These are phyloP conservation scores for Pisolithus sp. DNA, from an alignment of 768 basidiomycete species.

Conservation along the genomic window DNA sequence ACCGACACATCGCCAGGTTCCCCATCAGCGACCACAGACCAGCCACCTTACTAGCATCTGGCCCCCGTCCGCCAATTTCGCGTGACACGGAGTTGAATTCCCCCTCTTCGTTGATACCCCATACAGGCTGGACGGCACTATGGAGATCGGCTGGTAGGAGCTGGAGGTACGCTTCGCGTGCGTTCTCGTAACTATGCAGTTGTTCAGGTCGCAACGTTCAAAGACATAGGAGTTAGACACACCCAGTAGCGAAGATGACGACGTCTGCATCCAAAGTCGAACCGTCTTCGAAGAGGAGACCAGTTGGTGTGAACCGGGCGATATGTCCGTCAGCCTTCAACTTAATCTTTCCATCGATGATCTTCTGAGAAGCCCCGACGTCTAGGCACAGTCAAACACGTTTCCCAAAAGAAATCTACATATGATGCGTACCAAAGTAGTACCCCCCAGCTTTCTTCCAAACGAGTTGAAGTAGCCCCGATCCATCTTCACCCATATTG, in stretches of 20 bases:
- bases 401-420: neutral
- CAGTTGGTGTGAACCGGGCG: constrained; percentile 32
- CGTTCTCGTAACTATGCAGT: constrained; percentile 12
- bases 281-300: constrained; percentile 37
- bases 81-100: constrained; percentile 29
- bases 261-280: constrained; percentile 44
- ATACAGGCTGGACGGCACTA: constrained; percentile 18
- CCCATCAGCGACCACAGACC: constrained; percentile 59
- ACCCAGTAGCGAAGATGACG: constrained; percentile 45
- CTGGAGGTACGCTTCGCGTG: constrained; percentile 12
- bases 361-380: constrained; percentile 36
- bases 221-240: constrained; percentile 3
- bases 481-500: constrained; percentile 45
- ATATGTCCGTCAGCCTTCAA: constrained; percentile 39
- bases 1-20: constrained; percentile 55
- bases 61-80: constrained; percentile 37
- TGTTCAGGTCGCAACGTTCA: constrained; percentile 1
- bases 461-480: constrained; percentile 46
- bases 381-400: constrained; percentile 19
- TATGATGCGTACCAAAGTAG: constrained; percentile 46
- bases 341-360: constrained; percentile 44
- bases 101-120: constrained; percentile 29
- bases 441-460: constrained; percentile 54
- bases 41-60: constrained; percentile 8
- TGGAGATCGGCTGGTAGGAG: constrained; percentile 17